Evolutionary conservation across 192 early-diverging fungal species (phyloP).

Genomic region (Radiomyces spectabilis): DNA sequence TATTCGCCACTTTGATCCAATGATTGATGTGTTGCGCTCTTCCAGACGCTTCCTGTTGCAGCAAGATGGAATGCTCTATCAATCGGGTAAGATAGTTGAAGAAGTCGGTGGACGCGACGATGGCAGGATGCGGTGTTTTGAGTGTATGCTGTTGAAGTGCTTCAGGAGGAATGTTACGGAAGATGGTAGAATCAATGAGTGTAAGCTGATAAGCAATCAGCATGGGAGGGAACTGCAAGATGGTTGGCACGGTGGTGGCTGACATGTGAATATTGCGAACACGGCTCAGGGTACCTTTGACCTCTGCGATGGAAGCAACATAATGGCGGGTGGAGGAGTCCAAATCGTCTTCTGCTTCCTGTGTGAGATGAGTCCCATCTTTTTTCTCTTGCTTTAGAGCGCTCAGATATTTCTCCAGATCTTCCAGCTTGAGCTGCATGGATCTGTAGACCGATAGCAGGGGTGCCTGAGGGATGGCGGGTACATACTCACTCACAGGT

Average conservation of each 20-base stretch:
- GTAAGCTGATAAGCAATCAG: constrained; percentile 64
- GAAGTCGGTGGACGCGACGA: constrained; percentile 64
- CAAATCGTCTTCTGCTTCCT: too few species aligned
- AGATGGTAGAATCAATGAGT: constrained; percentile 62
- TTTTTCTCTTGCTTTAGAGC: constrained; percentile 15
- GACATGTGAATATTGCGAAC: constrained; percentile 42
- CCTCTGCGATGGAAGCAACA: too few species aligned
- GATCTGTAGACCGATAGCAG: constrained; percentile 31
- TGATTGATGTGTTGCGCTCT: constrained; percentile 53
- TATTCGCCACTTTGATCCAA: constrained; percentile 64
- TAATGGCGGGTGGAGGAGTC: too few species aligned
- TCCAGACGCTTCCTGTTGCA: constrained; percentile 43
- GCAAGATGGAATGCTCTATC: constrained; percentile 64
- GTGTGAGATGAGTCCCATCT: too few species aligned
- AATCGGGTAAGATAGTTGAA: constrained; percentile 74
- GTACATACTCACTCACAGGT: constrained; percentile 26
- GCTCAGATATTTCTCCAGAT: constrained; percentile 2
- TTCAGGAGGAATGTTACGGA: constrained; percentile 49
- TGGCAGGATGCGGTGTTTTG: constrained; percentile 44
- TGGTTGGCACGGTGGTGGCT: constrained; percentile 41
- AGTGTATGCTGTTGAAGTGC: constrained; percentile 56
- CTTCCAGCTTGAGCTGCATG: constrained; percentile 28
- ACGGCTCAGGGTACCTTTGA: constrained; percentile 60
- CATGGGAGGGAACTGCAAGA: constrained; percentile 52
- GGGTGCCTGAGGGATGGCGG: constrained; percentile 39